Evolutionary conservation across 345 rosid species (phyloP), one percentile per base, ranked within the genome.

Genomic region (Eucalyptus shirleyi): DNA sequence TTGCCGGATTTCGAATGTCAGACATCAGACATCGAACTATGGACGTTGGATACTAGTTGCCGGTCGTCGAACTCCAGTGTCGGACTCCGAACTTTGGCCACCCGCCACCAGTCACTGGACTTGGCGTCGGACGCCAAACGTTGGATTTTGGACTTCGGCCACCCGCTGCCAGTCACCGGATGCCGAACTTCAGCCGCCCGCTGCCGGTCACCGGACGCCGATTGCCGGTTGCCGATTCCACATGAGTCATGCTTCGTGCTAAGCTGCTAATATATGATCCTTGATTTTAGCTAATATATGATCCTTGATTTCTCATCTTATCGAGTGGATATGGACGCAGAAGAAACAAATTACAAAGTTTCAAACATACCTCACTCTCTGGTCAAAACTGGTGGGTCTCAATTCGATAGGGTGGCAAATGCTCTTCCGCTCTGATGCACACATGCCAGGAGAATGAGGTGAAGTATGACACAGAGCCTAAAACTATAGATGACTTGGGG

Each of bases 391-490:
- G 89, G n/a, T 8, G 24, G 17, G 12, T 32, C 88, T 91, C 94
- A 92, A 67, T 87, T 93, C 2, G 88, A 62, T 30, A 86, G 28
- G 28, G 94, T 85, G 40, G 45, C 87, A 97, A 94, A 89, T 97
- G 99, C 93, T 97, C 99, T 91, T 97, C 99, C 9, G 99, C 99
- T 94, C 99, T 96, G 93, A 77, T 21, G 28, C 47, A 77, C 87
- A 86, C 91, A 55, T 9, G 53, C 55, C 87, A 86, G 62, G 87
- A 88, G 88, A 86, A 92, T 83, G 80, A 67, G 21, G 82, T 60
- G 89, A 86, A 15, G 49, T 15, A 28, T 16, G 55, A 67, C 49
- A 24, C 45, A 62, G 32, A 34, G 81, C 34, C n/a, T 32, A 50
- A 59, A 40, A 34, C 19, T 89, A 85, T 14, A 30, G 42, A 34